phyloP scores from a whole-genome alignment of 805 yeast species.

The Kluyveromyces aestuarii region DNA sequence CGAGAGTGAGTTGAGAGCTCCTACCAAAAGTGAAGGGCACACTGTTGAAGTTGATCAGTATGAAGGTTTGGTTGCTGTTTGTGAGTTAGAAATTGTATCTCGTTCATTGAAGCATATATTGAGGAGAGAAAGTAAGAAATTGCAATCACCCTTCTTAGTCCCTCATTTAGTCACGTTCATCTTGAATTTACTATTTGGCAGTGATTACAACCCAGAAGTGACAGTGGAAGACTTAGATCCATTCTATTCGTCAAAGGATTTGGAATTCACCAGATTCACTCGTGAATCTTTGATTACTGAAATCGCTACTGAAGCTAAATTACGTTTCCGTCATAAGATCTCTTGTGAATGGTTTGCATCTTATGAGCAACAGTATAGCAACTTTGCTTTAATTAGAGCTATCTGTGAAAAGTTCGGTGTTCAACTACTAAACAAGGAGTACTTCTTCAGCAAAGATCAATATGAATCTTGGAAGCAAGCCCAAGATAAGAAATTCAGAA shows the following conservation, averaged over 20 bases:
- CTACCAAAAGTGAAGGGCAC: constrained; percentile 27
- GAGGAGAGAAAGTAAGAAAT: constrained; percentile 35
- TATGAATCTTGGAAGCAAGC: constrained; percentile 23
- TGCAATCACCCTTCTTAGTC: constrained; percentile 43
- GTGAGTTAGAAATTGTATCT: constrained; percentile 59
- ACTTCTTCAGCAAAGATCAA: constrained; percentile 34
- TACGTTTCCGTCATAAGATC: constrained; percentile 57
- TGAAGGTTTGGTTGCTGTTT: constrained; percentile 37
- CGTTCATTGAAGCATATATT: constrained; percentile 73
- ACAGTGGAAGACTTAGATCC: constrained; percentile 35
- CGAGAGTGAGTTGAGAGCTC: constrained; percentile 26
- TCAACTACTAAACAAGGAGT: constrained; percentile 55
- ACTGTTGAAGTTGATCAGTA: constrained; percentile 31
- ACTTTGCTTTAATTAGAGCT: constrained; percentile 48
- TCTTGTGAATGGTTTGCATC: constrained; percentile 39
- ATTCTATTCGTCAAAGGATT: constrained; percentile 35
- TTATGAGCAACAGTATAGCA: constrained; percentile 28
- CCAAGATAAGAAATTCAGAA: constrained; percentile 31
- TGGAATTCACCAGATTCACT: constrained; percentile 38
- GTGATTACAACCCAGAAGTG: constrained; percentile 33
- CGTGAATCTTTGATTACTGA: constrained; percentile 35
- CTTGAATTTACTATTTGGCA: constrained; percentile 62
- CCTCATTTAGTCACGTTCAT: constrained; percentile 59
- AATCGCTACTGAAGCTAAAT: constrained; percentile 43
- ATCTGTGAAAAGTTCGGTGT: constrained; percentile 74